Conservation (phyloP, 345 rosid species). For the Conringia planisiliqua region DNA sequence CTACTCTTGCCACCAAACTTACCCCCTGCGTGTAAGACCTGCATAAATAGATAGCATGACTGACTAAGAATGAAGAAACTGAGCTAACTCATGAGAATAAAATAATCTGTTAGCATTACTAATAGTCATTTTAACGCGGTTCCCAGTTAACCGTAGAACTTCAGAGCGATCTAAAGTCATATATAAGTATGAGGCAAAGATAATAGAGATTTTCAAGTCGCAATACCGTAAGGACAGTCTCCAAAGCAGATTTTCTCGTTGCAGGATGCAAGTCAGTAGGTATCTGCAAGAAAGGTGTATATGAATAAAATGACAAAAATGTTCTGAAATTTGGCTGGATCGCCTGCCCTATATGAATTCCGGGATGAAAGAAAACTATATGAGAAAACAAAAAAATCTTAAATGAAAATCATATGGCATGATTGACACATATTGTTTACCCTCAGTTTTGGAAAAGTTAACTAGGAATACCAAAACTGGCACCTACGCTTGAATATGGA, state of each 20-base stretch:
- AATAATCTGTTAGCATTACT: not conserved
- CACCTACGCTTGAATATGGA: not conserved
- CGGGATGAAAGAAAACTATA: not conserved
- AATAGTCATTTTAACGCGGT: not conserved
- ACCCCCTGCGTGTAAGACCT: conserved; percentile 98
- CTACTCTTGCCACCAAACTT: conserved; percentile 96
- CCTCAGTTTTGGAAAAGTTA: not conserved
- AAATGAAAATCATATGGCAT: not conserved
- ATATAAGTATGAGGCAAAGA: not conserved
- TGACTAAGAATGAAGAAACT: not conserved
- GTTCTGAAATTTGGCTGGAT: not conserved
- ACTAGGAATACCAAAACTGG: not conserved
- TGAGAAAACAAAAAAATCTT: not conserved
- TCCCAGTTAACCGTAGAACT: not conserved
- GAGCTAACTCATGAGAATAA: not conserved
- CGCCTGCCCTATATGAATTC: not conserved
- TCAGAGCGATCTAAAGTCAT: not conserved
- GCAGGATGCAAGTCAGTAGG: conserved; percentile 93
- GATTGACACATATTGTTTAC: not conserved
- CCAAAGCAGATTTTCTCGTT: conserved; percentile 86
- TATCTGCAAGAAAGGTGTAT: conserved; percentile 53
- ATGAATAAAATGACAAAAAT: not conserved
- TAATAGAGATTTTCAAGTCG: conserved; percentile 8
- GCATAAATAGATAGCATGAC: conserved; percentile 24
- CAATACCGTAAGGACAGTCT: conserved; percentile 94